Evolutionary conservation across 164 flowering plant genomes (phyloP).

Genomic region (Vitis vinifera): ASM3070453v1 NC_081810.1:21462501-21463000

Average conservation of each 20-base stretch:
- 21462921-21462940: too few species aligned
- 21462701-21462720: conserved; percentile 19
- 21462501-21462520: conserved; percentile 5
- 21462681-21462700: conserved; percentile 32
- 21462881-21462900: too few species aligned
- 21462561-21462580: conserved; percentile 3
- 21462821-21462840: conserved; percentile 24
- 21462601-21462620: conserved; percentile 16
- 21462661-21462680: conserved; percentile 18
- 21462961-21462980: too few species aligned
- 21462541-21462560: conserved; percentile 9
- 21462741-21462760: too few species aligned
- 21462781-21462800: too few species aligned
- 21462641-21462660: conserved; percentile 36
- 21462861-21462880: conserved; percentile 21
- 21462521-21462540: not conserved
- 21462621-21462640: conserved; percentile 37
- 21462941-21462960: too few species aligned
- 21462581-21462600: not conserved
- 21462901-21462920: too few species aligned
- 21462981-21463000: too few species aligned
- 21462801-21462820: not conserved
- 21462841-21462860: not conserved
- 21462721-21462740: not conserved
- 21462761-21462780: too few species aligned